Evolutionary conservation across 2,329 filamentous ascomycete species (phyloP).

Genomic region (Madurella mycetomatis): DNA sequence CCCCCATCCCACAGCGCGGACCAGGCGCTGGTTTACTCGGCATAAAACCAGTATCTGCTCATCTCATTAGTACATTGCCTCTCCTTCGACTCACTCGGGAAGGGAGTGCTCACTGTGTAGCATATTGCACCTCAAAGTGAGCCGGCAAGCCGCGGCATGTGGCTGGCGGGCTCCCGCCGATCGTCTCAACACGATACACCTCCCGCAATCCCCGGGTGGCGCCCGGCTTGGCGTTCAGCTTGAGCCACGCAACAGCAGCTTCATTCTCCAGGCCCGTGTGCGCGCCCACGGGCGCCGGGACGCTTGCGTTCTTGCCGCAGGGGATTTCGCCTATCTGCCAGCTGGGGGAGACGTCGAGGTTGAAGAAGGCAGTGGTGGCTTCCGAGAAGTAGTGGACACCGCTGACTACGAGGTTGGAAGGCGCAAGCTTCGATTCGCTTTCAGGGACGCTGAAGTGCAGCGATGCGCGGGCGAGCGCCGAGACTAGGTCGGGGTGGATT

Average conservation of each 20-base stretch:
- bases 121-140: conserved; percentile 71
- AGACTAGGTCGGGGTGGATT: conserved; percentile 62
- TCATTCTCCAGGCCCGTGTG: conserved; percentile 58
- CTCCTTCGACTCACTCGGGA: background rate
- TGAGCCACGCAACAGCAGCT: conserved; percentile 75
- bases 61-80: conserved; percentile 3
- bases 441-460: conserved; percentile 59
- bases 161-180: conserved; percentile 69
- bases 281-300: conserved; percentile 59
- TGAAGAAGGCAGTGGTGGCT: conserved; percentile 70
- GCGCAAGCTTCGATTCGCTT: conserved; percentile 39
- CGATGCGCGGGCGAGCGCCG: conserved; percentile 60
- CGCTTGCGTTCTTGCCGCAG: conserved; percentile 58
- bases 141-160: conserved; percentile 64
- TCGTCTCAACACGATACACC: conserved; percentile 81
- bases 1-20: background rate
- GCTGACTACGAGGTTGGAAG: conserved; percentile 59
- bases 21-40: conserved; percentile 7
- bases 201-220: conserved; percentile 63
- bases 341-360: conserved; percentile 57
- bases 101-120: conserved; percentile 67
- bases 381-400: conserved; percentile 80
- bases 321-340: conserved; percentile 56
- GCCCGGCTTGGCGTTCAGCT: conserved; percentile 53
- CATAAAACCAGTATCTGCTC: conserved; percentile 22